Evolutionary conservation across 257 asterid genomes (phyloP).

Genomic region (Capsicum baccatum): DNA sequence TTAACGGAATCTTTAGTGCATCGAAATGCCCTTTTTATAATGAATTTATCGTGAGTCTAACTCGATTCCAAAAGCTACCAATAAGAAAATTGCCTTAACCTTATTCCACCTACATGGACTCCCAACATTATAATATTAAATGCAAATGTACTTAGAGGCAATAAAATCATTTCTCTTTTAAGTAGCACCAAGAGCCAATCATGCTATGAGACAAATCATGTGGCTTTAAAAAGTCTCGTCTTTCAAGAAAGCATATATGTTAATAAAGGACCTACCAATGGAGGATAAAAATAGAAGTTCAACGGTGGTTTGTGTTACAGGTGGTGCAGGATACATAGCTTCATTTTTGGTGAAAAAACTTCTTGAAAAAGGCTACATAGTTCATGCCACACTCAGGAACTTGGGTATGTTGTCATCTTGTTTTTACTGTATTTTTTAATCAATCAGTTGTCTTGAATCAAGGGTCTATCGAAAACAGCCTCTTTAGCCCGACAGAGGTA

Average conservation of each 20-base stretch:
- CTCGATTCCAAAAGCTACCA: too few relatives aligned
- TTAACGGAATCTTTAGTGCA: too few relatives aligned
- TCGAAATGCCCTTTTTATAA: too few relatives aligned
- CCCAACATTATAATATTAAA: too few relatives aligned
- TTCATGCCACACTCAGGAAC: conserved; percentile 43
- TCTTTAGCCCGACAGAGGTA: too few relatives aligned
- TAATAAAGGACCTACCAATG: background rate
- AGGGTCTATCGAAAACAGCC: background rate
- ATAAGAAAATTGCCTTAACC: too few relatives aligned
- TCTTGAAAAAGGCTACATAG: conserved; percentile 36
- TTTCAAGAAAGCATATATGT: background rate
- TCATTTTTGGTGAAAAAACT: conserved; percentile 42
- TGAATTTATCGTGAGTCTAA: too few relatives aligned
- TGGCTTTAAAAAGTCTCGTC: background rate
- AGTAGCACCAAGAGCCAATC: too few relatives aligned
- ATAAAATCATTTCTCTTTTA: too few relatives aligned
- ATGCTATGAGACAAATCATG: background rate
- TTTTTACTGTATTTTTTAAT: background rate
- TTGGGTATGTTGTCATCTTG: conserved; percentile 28
- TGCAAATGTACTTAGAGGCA: too few relatives aligned
- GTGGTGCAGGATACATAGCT: conserved; percentile 46
- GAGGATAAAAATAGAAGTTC: conserved; percentile 29
- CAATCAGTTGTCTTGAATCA: background rate
- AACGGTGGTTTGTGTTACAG: conserved; percentile 43
- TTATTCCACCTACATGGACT: too few relatives aligned